A percentile compares a stretch with the other conserved stretches of the same genome.
phyloP scores from a whole-genome alignment of 768 basidiomycete species.

The Lactifluus piperatus region DNA sequence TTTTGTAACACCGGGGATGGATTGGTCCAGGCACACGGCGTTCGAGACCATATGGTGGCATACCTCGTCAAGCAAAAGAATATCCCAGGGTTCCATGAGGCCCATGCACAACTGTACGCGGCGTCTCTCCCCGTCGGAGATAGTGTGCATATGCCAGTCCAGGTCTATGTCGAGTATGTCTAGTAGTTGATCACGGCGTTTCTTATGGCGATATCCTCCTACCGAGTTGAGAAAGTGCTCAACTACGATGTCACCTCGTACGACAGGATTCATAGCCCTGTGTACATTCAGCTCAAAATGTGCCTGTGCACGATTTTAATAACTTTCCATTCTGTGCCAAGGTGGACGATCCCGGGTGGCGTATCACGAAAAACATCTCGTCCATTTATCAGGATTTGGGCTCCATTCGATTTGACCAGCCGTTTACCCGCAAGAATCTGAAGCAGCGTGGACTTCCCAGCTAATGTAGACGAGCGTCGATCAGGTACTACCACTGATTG shows the following conservation, averaged over 20 bases:
- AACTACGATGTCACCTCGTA: conserved; percentile 86
- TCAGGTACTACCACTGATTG: neutral
- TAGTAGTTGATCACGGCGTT: conserved; percentile 74
- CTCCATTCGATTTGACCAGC: conserved; percentile 43
- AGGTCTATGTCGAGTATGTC: conserved; percentile 92
- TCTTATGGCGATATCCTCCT: conserved; percentile 91
- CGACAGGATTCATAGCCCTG: conserved; percentile 96
- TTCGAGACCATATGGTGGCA: neutral
- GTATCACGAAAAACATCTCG: conserved; percentile 86
- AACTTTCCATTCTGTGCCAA: conserved; percentile 89
- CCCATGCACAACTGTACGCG: conserved; percentile 93
- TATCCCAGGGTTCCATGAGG: conserved; percentile 90
- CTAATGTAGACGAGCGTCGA: conserved; percentile 28
- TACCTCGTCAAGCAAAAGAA: conserved; percentile 91
- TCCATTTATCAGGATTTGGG: conserved; percentile 63
- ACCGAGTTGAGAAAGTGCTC: conserved; percentile 95
- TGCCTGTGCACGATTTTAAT: neutral
- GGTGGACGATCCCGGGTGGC: conserved; percentile 72
- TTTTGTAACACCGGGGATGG: neutral
- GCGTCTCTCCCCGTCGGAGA: conserved; percentile 93
- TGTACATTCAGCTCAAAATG: conserved; percentile 1
- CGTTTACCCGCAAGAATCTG: conserved; percentile 92
- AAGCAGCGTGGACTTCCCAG: conserved; percentile 93
- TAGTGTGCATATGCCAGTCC: conserved; percentile 93
- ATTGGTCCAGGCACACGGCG: neutral